These are phyloP conservation scores for Rhododendron ferrugineum DNA, from an alignment of 148 eudicot genomes.

Conservation along the genomic window DNA sequence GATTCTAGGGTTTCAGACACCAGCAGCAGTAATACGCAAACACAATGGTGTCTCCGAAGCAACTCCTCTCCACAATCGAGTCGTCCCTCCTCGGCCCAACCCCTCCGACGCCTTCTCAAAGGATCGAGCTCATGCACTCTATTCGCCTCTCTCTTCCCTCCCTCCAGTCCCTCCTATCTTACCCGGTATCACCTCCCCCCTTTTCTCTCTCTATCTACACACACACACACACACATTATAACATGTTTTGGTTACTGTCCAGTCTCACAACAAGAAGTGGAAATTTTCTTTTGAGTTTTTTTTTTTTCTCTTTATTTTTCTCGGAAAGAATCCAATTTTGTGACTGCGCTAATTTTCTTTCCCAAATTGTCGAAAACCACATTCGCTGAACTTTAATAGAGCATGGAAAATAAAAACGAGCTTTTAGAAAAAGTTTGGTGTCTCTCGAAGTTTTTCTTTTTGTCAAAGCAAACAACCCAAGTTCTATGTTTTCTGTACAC, in stretches of 20 bases:
- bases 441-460: not conserved
- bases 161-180: constrained; percentile 66
- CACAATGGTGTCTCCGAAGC: constrained; percentile 74
- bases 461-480: too few species aligned
- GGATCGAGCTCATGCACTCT: constrained; percentile 77
- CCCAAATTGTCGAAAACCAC: not conserved
- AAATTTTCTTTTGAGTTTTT: not conserved
- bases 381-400: not conserved
- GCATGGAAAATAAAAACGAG: not conserved
- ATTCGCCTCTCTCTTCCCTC: constrained; percentile 68
- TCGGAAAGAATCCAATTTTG: not conserved
- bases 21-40: not conserved
- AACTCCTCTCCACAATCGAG: constrained; percentile 60
- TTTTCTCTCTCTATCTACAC: not conserved
- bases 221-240: too few species aligned
- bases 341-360: not conserved
- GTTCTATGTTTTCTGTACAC: not conserved
- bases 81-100: constrained; percentile 51
- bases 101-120: constrained; percentile 70
- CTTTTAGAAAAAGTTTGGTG: not conserved
- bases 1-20: constrained; percentile 15
- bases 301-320: too few species aligned
- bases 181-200: constrained; percentile 34
- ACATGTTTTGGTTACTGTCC: not conserved
- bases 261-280: not conserved